Base-by-base conservation (phyloP, 2,329 filamentous ascomycete species). In the Ophiobolus disseminans region DNA sequence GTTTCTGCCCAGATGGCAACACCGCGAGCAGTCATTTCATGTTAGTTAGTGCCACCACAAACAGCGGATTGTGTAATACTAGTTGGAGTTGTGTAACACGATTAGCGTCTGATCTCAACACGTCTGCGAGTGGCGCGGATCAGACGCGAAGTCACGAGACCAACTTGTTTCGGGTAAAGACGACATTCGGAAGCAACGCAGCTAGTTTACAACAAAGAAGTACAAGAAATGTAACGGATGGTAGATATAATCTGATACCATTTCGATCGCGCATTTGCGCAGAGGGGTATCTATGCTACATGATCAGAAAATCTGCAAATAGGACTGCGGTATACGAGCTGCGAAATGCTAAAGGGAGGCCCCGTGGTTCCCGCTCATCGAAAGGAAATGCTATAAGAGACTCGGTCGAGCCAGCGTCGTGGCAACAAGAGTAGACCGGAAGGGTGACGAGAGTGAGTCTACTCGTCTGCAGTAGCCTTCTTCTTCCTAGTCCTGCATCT, bases 401-500 rank as follows among this genome's bases (percentile, higher is more conserved):
- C 5, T 14, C n/a, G 14, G 22, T 6, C n/a, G n/a, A 10, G 4
- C 7, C 2, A 13, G 8, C 30, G n/a, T 11, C n/a, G 16, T 32
- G 30, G 30, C n/a, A 6, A 32, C 10, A 13, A 14, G n/a, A 7
- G 9, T 13, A 32, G n/a, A 10, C 16, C 7, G 3, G 10, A 13
- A 14, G 30, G 30, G n/a, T 32, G n/a, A 7, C 23, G 23, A 26
- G 3, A 23, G 23, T 11, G 10, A n/a, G 23, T 21, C 42, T 60
- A 65, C 32, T 69, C 58, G 10, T 61, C 57, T 8, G 50, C 40
- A 4, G 45, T 45, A 36, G 58, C 49, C 55, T 65, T 63, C 58
- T 63, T 65, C 57, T 62, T 68, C 31, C 59, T 63, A 20, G 57
- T 53, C 49, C 65, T 66, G 14, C 1, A 10, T 1, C n/a, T n/a